Evolutionary conservation across 1,284 basidiomycete species (phyloP), one percentile per base, ranked within the genome.

Genomic region (Tilletia setariae): DNA sequence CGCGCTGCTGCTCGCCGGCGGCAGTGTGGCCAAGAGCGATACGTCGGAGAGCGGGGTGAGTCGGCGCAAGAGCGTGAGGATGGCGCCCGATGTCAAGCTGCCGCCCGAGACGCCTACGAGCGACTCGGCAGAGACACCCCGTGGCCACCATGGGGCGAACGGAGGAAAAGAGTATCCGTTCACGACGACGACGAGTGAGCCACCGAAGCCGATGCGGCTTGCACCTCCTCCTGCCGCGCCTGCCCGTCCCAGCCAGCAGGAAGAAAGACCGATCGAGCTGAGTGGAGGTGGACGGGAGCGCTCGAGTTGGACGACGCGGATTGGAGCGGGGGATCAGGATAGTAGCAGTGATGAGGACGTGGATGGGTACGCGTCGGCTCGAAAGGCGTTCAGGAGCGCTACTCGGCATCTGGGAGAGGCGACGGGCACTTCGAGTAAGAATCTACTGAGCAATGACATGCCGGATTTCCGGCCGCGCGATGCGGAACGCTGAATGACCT

Each of bases 11-110:
- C 3, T 43, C 21, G 61, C 40, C 19, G 19, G 8, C 28, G 44
- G 11, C 35, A 30, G 6, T 25, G 21, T 32, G 19, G 70, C 71
- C 23, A 69, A 66, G 16, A 73, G 70, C 68, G 75, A 74, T 35
- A 66, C 65, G 28, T 62, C 56, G 21, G 74, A 47, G 63, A 72
- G 70, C 69, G 62, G 69, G 46, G 65, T 74, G 21, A 65, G 67
- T 47, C 68, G 74, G 6, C 70, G 77, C n/a, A 81, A 80, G 71
- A 76, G 74, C 63, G 79, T 81, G n/a, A 72, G 79, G 19, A 74
- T 81, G 70, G 78, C 78, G 23, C 78, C 78, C 8, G 78, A 79
- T 59, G 67, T 68, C 64, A 80, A 80, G 74, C 70, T 78, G 1
- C 73, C 76, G 16, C 74, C 78, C 9, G 78, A 79, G 44, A 77